A percentile compares a stretch with the other conserved stretches of the same genome.
These are phyloP conservation scores for Eurotiales sp. DNA, from an alignment of 2,329 filamentous ascomycete species.

Conservation along the genomic window DNA sequence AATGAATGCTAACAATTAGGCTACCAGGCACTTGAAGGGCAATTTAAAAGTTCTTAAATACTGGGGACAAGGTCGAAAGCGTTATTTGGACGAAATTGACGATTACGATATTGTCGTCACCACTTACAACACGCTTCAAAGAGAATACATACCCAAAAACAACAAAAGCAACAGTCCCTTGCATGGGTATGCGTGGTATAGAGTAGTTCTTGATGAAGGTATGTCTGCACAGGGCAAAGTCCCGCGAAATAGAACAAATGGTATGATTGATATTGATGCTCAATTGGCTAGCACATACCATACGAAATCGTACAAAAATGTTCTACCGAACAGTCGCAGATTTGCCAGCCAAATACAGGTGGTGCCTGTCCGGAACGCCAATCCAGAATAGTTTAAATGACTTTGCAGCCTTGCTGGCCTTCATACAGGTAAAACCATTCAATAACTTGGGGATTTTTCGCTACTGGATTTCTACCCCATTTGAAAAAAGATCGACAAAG, in stretches of 20 bases:
- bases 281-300: constrained; percentile 43
- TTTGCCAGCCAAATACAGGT: constrained; percentile 45
- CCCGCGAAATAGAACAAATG: no score
- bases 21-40: constrained; percentile 30
- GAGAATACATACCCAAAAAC: constrained; percentile 27
- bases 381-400: constrained; percentile 54
- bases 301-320: constrained; percentile 47
- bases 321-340: constrained; percentile 42
- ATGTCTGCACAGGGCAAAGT: constrained; percentile 8
- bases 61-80: constrained; percentile 32
- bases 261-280: neutral
- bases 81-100: constrained; percentile 24
- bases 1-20: neutral
- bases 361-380: constrained; percentile 54
- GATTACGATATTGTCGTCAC: constrained; percentile 45
- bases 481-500: constrained; percentile 25
- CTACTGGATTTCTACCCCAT: constrained; percentile 42
- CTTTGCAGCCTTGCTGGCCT: constrained; percentile 50
- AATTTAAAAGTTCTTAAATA: constrained; percentile 32
- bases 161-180: constrained; percentile 11
- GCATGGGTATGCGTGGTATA: constrained; percentile 30
- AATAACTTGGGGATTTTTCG: constrained; percentile 41
- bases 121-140: constrained; percentile 46
- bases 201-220: constrained; percentile 49
- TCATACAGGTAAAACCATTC: constrained; percentile 45